Percentiles rank a stretch among this genome's conserved stretches.
These are phyloP conservation scores for Rostrohypoxylon terebratum DNA, from an alignment of 495 filamentous ascomycete species.

Conservation along the genomic window DNA sequence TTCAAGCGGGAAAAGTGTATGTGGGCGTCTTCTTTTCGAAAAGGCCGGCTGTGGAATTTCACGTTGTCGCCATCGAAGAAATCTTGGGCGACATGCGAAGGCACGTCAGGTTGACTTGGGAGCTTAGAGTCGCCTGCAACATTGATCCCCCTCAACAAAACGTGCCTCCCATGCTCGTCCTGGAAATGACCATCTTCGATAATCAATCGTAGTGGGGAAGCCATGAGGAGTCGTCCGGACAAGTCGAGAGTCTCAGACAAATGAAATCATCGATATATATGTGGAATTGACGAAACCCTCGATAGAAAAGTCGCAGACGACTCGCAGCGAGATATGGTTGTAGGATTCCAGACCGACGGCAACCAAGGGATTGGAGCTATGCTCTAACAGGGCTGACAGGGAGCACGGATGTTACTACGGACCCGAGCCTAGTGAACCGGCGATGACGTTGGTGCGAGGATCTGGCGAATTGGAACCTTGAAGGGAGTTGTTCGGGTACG, in stretches of 20 bases:
- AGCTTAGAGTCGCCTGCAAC: slow-evolving; percentile 73
- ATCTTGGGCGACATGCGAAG: slow-evolving; percentile 78
- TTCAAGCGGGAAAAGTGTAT: slow-evolving; percentile 87
- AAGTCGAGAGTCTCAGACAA: background rate
- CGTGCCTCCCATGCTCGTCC: slow-evolving; percentile 65
- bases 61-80: slow-evolving; percentile 96
- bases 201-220: slow-evolving; percentile 65
- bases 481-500: background rate
- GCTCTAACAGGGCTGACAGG: slow-evolving; percentile 19
- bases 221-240: slow-evolving; percentile 51
- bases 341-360: background rate
- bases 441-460: slow-evolving; percentile 35
- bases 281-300: slow-evolving; percentile 8
- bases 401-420: slow-evolving; percentile 24
- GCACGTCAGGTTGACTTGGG: slow-evolving; percentile 80
- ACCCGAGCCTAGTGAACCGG: slow-evolving; percentile 14
- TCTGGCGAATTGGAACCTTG: slow-evolving; percentile 29
- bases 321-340: slow-evolving; percentile 1
- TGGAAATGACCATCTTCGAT: slow-evolving; percentile 88
- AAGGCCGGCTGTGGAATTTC: slow-evolving; percentile 88
- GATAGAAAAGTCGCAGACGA: slow-evolving; percentile 8
- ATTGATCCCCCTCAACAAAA: slow-evolving; percentile 73
- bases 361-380: slow-evolving; percentile 3
- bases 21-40: slow-evolving; percentile 83
- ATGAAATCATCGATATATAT: background rate